phyloP scores from a whole-genome alignment of 2,329 filamentous ascomycete genomes.

The Seiridium cupressi region DNA sequence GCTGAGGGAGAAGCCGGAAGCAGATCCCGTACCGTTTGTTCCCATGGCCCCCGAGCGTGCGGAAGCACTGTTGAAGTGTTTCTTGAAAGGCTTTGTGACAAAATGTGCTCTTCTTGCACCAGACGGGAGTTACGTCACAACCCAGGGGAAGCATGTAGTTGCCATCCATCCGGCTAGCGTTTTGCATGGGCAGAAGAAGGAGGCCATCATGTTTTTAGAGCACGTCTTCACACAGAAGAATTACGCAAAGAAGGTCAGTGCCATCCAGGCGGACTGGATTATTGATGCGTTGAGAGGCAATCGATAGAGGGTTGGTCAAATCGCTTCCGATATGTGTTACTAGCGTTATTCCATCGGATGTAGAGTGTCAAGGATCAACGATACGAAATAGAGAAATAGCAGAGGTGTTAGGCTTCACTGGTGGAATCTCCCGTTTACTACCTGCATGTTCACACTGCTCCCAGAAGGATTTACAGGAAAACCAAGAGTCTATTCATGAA shows the following conservation, averaged over 20 bases:
- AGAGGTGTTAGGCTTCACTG: too few relatives aligned
- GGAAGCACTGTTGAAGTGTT: slow-evolving; percentile 56
- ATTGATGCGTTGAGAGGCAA: slow-evolving; percentile 1
- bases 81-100: slow-evolving; percentile 58
- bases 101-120: slow-evolving; percentile 61
- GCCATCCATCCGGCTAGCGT: slow-evolving; percentile 63
- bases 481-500: too few relatives aligned
- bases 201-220: slow-evolving; percentile 68
- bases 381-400: too few relatives aligned
- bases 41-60: slow-evolving; percentile 54
- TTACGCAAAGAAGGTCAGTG: slow-evolving; percentile 65
- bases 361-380: too few relatives aligned
- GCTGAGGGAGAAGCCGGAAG: slow-evolving; percentile 40
- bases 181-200: slow-evolving; percentile 59
- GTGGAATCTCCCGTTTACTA: too few relatives aligned
- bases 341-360: too few relatives aligned
- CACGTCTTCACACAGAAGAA: slow-evolving; percentile 66
- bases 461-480: too few relatives aligned
- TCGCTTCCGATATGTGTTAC: too few relatives aligned
- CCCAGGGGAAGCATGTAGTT: slow-evolving; percentile 58
- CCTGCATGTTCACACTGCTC: too few relatives aligned
- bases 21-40: slow-evolving; percentile 55
- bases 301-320: background rate
- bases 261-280: slow-evolving; percentile 17
- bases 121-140: slow-evolving; percentile 60